Evolutionary conservation across 164 flowering plant species (phyloP).

Genomic region (Liriodendron chinense): DNA sequence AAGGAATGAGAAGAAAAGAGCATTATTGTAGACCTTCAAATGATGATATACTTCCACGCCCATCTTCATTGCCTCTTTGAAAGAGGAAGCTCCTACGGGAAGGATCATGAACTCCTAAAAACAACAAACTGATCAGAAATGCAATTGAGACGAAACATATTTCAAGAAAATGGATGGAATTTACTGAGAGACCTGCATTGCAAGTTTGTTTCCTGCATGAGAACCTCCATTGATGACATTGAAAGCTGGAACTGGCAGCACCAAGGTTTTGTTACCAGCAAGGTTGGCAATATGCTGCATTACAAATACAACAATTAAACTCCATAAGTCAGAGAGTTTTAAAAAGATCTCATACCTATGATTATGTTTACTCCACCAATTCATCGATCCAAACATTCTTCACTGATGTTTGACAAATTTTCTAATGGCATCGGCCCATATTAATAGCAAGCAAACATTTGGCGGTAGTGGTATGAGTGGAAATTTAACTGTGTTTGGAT

Average conservation of each 20-base stretch:
- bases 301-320: background rate
- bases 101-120: constrained; percentile 45
- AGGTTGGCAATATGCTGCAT: constrained; percentile 41
- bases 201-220: constrained; percentile 46
- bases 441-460: too few species aligned
- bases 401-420: too few species aligned
- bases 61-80: constrained; percentile 49
- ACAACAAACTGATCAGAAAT: background rate
- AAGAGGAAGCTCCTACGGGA: constrained; percentile 43
- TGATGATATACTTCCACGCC: constrained; percentile 45
- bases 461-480: background rate
- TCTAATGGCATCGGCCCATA: too few species aligned
- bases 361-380: background rate
- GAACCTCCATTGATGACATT: constrained; percentile 53
- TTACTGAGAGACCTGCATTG: constrained; percentile 29
- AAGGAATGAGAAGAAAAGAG: background rate
- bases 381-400: too few species aligned
- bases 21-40: constrained; percentile 23
- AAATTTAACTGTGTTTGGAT: background rate
- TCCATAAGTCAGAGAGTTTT: background rate
- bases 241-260: constrained; percentile 45
- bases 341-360: background rate
- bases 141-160: background rate
- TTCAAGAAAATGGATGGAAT: background rate
- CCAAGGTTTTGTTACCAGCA: constrained; percentile 40